Base-by-base conservation (phyloP, 306 rosid species). In the Canavalia gladiata region DNA sequence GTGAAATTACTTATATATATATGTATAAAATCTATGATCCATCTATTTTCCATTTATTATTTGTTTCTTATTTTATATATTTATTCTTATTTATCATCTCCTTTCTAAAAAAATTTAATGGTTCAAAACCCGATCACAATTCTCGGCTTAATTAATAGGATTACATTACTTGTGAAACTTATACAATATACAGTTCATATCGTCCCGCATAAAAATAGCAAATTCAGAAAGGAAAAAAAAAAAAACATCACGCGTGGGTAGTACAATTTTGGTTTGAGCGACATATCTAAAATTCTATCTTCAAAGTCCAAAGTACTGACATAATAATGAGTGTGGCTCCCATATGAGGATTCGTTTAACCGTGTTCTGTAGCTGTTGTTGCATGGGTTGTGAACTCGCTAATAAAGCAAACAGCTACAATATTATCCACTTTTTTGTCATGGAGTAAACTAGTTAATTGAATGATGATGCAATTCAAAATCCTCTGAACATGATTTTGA, bases 301-400 rank as follows among this genome's bases (percentile, higher is more conserved):
- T 41, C 68, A 67, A 31, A 78, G 75, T 66, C 74, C 66, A 63
- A 51, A 66, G 81, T 65, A 78, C 75, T 67, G 82, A 43, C 82
- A 78, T 54, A 55, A 78, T 78, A 42, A 78, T 68, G 75, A 78
- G 68, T 67, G 82, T 78, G 82, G 82, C 82, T 78, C 75, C 82
- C 82, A 39, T 78, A 41, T 13, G 30, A 41, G 46, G 63, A 75
- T 75, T 60, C 60, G 49, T 47, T 75, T 58, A 30, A 47, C 56
- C 68, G 5, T 55, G 37, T 63, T 50, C 65, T 49, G 31, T 25
- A 41, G 25, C 25, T 18, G 25, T 2, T 2, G 34, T 45, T 75
- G 70, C 79, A 75, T 75, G 79, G 58, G 54, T 37, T 50, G 35
- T 41, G 68, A 65, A 39, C 58, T 41, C 8, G 35, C 33, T 64